phyloP scores from a whole-genome alignment of 495 filamentous ascomycete species.

The Aspergillus baeticus region DNA sequence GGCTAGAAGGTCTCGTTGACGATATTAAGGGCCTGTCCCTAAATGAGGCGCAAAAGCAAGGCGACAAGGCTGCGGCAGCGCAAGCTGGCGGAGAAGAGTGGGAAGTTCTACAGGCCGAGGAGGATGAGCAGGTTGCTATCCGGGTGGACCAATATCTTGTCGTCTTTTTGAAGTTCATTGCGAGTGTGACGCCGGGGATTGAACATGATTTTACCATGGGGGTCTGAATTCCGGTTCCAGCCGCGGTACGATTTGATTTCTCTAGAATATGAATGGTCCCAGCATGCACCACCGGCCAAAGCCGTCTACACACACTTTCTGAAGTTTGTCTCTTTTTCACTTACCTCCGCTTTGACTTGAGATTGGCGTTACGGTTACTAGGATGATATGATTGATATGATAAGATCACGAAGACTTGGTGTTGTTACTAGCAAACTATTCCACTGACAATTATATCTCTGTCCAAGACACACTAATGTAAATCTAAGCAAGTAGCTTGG shows the following conservation, averaged over 20 bases:
- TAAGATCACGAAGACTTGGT: too few species aligned
- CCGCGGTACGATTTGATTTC: too few species aligned
- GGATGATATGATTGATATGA: background rate
- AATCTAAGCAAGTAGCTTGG: too few species aligned
- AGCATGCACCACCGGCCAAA: too few species aligned
- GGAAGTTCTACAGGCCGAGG: constrained; percentile 70
- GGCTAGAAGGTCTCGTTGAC: constrained; percentile 65
- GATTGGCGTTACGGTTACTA: background rate
- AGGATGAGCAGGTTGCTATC: constrained; percentile 84
- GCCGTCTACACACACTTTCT: too few species aligned
- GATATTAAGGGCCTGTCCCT: constrained; percentile 50
- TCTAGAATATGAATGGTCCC: too few species aligned
- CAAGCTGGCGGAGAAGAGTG: constrained; percentile 76
- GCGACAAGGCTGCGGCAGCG: constrained; percentile 43
- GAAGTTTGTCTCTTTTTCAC: too few species aligned
- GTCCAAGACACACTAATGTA: too few species aligned
- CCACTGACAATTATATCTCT: too few species aligned
- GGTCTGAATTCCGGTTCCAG: constrained; percentile 51
- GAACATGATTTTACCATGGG: constrained; percentile 99
- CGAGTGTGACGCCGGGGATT: constrained; percentile 92
- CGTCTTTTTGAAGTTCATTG: constrained; percentile 98
- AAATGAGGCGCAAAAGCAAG: constrained; percentile 33
- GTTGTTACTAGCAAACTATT: too few species aligned
- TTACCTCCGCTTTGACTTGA: background rate
- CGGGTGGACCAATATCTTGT: constrained; percentile 97